phyloP scores from a whole-genome alignment of 257 asterid species.

The Apocynum venetum region DNA sequence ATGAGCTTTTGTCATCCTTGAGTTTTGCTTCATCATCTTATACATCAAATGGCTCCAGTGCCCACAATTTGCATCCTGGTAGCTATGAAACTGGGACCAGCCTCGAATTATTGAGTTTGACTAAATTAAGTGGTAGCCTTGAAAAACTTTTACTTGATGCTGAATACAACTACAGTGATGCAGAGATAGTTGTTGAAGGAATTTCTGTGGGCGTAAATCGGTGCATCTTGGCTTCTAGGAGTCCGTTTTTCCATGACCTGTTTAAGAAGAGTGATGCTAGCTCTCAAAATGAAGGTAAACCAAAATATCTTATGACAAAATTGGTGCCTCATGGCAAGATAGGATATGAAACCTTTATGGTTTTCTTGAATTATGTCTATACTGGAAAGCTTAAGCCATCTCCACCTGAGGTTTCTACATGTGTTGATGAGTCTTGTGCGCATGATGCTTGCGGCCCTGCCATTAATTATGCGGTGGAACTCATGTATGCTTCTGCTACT shows the following conservation, averaged over 20 bases:
- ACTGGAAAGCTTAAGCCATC: conserved; percentile 63
- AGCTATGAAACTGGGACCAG: conserved; percentile 31
- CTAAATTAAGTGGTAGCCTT: conserved; percentile 49
- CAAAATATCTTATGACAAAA: conserved; percentile 47
- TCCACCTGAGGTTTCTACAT: conserved; percentile 68
- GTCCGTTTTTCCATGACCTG: conserved; percentile 37
- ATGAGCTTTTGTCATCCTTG: conserved; percentile 50
- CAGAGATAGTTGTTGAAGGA: conserved; percentile 70
- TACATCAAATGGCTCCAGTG: conserved; percentile 52
- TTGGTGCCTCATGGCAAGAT: conserved; percentile 50
- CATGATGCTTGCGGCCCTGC: conserved; percentile 92
- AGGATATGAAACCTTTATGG: conserved; percentile 54
- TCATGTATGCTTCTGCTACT: conserved; percentile 78
- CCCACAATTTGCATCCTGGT: conserved; percentile 33
- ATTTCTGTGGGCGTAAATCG: conserved; percentile 56
- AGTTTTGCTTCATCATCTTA: conserved; percentile 58
- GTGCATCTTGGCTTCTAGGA: conserved; percentile 74
- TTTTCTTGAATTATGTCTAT: conserved; percentile 51
- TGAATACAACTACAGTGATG: conserved; percentile 68
- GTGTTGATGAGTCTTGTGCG: conserved; percentile 70
- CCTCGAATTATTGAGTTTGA: conserved; percentile 53
- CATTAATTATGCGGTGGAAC: conserved; percentile 63
- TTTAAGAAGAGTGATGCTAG: conserved; percentile 30
- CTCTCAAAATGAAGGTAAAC: conserved; percentile 43
- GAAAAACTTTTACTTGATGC: conserved; percentile 53